Evolutionary conservation across 805 yeast species (phyloP), one percentile per base, ranked within the genome.

Genomic region (Cyberlindnera saturnus): DNA sequence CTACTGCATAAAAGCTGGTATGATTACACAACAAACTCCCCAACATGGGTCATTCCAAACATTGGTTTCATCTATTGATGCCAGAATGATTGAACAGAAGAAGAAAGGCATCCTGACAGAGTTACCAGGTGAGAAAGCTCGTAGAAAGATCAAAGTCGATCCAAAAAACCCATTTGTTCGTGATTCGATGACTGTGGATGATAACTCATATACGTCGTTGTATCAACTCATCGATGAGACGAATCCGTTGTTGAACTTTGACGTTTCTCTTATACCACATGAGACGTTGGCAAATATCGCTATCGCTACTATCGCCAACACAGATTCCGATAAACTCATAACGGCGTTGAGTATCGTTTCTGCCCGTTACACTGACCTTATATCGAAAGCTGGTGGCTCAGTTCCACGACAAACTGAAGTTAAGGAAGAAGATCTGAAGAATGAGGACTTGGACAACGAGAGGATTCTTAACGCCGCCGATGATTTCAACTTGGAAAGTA

Each of bases 291-390:
- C 73, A 18, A 73, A 76, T 36, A 81, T 82, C 73, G 86, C 82
- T 14, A 66, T 77, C 43, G 74, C 77, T 2, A 88, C 96, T 0
- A 67, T 93, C 43, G 66, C 71, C 15, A 73, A 73, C 35, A 75
- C 77, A 0, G 74, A 76, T 39, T 64, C 72, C 0, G 67, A 67
- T 4, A 74, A 71, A 45, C 67, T 91, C 20, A 68, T 77, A 14
- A 75, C 78, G 42, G 95, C 87, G 2, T 65, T 89, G 45, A 76
- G 77, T n/a, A 78, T 86, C 34, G 75, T 87, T 6, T 70, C 79
- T 14, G 75, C 81, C 10, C 71, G 97, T 48, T 86, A 83, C 54
- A 63, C 71, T 10, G 75, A 73, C 54, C 32, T 49, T 7, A 67
- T 72, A 15, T 60, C 57, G 18, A 64, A 61, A 40, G 43, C 45